Evolutionary conservation across 225 moss, liverwort and hornwort species (phyloP).

Genomic region (Lunularia cruciata): DNA sequence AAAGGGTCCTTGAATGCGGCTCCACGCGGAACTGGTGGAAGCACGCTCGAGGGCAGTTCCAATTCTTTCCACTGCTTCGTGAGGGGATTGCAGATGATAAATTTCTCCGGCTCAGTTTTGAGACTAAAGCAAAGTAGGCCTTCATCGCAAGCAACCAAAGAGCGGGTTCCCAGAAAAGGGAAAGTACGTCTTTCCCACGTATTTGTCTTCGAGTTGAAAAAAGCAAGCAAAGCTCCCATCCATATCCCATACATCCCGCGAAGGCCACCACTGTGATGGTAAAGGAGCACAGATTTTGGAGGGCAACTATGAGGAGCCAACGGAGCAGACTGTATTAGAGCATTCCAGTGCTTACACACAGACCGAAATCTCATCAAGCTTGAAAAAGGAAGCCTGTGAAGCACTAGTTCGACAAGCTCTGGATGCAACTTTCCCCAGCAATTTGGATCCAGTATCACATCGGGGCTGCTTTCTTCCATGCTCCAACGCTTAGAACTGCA

Average conservation of each 20-base stretch:
- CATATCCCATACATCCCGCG: slow-evolving; percentile 19
- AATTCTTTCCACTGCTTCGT: slow-evolving; percentile 28
- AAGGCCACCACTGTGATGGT: slow-evolving; percentile 21
- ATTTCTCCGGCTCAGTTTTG: slow-evolving; percentile 25
- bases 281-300: slow-evolving; percentile 24
- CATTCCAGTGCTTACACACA: slow-evolving; percentile 23
- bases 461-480: slow-evolving; percentile 14
- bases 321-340: slow-evolving; percentile 11
- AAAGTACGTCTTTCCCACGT: slow-evolving; percentile 25
- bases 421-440: slow-evolving; percentile 22
- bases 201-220: slow-evolving; percentile 24
- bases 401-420: slow-evolving; percentile 28
- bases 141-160: slow-evolving; percentile 20
- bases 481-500: slow-evolving; percentile 14
- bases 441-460: slow-evolving; percentile 15
- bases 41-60: slow-evolving; percentile 5
- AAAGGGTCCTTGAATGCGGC: slow-evolving; percentile 22
- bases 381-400: slow-evolving; percentile 20
- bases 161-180: slow-evolving; percentile 16
- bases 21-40: slow-evolving; percentile 14
- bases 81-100: slow-evolving; percentile 24
- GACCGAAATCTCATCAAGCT: slow-evolving; percentile 17
- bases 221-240: slow-evolving; percentile 14
- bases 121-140: slow-evolving; percentile 23
- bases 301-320: slow-evolving; percentile 3